A percentile compares a stretch with the other conserved stretches of the same genome.
Evolutionary conservation across 345 rosid genomes (phyloP).

Genomic region (Eucalyptus cloeziana): DNA sequence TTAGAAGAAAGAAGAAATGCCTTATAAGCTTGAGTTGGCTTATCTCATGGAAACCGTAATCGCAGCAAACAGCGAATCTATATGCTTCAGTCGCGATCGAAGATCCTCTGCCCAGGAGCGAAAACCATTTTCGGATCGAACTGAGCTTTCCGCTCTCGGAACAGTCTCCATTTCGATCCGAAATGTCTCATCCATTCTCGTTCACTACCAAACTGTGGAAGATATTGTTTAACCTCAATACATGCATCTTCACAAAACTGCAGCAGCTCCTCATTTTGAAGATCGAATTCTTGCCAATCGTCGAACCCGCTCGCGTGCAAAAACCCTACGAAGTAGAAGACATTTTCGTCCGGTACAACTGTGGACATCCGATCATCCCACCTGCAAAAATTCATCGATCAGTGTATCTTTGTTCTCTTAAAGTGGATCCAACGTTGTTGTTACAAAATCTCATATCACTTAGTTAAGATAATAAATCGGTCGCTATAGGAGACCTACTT

Average conservation of each 20-base stretch:
- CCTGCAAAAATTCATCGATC: conserved; percentile 18
- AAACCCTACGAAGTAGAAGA: conserved; percentile 73
- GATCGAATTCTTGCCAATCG: conserved; percentile 38
- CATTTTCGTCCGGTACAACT: conserved; percentile 57
- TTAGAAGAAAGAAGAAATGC: background rate
- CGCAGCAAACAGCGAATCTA: background rate
- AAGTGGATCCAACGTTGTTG: background rate
- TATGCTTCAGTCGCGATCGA: conserved; percentile 3
- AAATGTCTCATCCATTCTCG: conserved; percentile 69
- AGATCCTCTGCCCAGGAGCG: conserved; percentile 84
- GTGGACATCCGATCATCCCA: conserved; percentile 78
- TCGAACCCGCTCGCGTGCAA: conserved; percentile 57
- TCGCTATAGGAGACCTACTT: conserved; percentile 24
- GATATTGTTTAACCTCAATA: conserved; percentile 51
- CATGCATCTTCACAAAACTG: conserved; percentile 40
- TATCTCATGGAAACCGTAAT: background rate
- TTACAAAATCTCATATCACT: background rate
- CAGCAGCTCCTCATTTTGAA: conserved; percentile 43
- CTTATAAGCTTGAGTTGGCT: background rate
- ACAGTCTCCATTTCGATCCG: conserved; percentile 62
- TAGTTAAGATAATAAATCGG: background rate
- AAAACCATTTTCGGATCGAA: conserved; percentile 76
- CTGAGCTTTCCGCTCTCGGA: conserved; percentile 28
- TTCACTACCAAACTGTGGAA: conserved; percentile 32
- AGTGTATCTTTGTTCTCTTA: background rate